Percentiles rank a stretch among this genome's conserved stretches.
Evolutionary conservation across 768 basidiomycete genomes (phyloP).

Genomic region (Tulasnella sp.): DNA sequence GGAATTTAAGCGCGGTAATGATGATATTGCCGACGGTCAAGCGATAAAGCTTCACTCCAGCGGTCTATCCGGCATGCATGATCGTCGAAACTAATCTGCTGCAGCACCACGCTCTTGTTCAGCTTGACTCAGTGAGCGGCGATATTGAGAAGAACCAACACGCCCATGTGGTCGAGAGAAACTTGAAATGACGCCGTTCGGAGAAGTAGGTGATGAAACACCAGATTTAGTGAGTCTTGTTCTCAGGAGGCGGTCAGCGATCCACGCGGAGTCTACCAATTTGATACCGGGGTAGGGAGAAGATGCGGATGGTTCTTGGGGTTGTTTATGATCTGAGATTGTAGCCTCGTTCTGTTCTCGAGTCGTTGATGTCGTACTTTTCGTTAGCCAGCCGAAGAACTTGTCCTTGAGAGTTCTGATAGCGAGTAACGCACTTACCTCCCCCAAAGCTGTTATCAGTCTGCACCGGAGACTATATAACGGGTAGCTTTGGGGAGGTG

Average conservation of each 20-base stretch:
- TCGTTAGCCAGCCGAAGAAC: conserved; percentile 41
- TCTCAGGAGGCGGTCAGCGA: not conserved
- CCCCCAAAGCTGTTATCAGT: no score
- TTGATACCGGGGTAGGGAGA: not conserved
- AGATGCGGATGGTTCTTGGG: not conserved
- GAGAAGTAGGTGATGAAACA: conserved; percentile 71
- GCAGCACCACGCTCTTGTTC: no score
- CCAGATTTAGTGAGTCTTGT: conserved; percentile 36
- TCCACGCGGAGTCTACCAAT: not conserved
- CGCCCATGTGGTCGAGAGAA: conserved; percentile 65
- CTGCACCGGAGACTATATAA: no score
- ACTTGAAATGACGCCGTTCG: conserved; percentile 69
- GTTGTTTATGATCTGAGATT: not conserved
- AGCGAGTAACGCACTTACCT: no score
- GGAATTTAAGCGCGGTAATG: conserved; percentile 73
- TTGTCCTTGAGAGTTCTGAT: conserved; percentile 41
- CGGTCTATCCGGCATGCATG: conserved; percentile 51
- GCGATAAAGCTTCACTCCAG: conserved; percentile 69
- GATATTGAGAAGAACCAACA: conserved; percentile 78
- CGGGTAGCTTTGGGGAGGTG: conserved; percentile 64
- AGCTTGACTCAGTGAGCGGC: conserved; percentile 80
- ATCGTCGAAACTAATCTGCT: conserved; percentile 71
- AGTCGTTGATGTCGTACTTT: not conserved
- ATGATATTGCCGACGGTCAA: conserved; percentile 70
- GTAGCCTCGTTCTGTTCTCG: not conserved